Evolutionary conservation across 495 filamentous ascomycete species (phyloP), one percentile per base, ranked within the genome.

Genomic region (Baudoinia panamericana): DNA sequence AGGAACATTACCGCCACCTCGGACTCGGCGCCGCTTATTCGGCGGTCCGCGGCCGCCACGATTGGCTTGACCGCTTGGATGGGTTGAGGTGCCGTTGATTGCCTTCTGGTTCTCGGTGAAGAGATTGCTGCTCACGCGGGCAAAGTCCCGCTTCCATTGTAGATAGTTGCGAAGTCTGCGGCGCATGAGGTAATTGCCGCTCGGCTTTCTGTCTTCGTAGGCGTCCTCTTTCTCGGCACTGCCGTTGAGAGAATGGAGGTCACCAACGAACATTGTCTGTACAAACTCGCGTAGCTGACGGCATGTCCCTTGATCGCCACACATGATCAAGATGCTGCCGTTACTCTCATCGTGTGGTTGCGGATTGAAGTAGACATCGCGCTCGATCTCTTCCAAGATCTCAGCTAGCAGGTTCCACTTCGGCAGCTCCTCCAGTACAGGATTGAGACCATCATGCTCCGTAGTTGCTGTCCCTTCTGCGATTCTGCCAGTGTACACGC

Each of bases 311-410:
- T 82, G 75, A 52, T 93, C 92, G 10, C 76, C 77, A 54, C 92
- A 96, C 90, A 97, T 96, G 47, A 97, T 82, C 25, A 97, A 59
- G 29, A 92, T 83, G 2, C 84, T 84, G 29, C 81, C 80, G 55
- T 86, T 93, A 3, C 87, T 93, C 53, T 85, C 84, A 63, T 88
- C 82, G n/a, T 68, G 65, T 12, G 63, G 57, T 3, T 61, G 56
- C 10, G 84, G 84, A 45, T 93, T 84, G 36, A 93, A 75, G 53
- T 92, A 93, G 26, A 80, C 68, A 49, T 95, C 92, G 39, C 78
- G 74, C 48, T 96, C 92, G 50, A 96, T 95, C 60, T 97, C 90
- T 33, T 84, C 80, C 2, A 97, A 64, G 5, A 93, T 74, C 22
- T 93, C 84, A 26, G 84, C 76, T 12, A 97, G 68, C 12, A 88